Percentiles rank a stretch among this genome's conserved stretches.
phyloP scores from a whole-genome alignment of 2,329 filamentous ascomycete genomes.

The Boeremia exigua region DNA sequence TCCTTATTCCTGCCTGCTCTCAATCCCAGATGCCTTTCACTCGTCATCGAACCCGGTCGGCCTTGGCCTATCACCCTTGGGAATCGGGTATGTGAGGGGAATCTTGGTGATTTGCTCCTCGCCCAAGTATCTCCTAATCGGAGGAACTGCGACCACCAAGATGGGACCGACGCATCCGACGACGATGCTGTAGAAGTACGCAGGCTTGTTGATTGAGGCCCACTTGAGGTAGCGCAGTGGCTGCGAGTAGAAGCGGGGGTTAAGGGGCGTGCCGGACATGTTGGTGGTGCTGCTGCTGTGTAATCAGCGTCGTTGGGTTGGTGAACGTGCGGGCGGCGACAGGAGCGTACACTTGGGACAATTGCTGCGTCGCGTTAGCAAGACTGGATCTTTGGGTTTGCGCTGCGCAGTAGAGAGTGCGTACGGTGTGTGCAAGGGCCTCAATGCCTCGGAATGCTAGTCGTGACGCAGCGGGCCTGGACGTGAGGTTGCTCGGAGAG shows the following conservation, averaged over 20 bases:
- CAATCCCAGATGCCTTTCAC: slow-evolving; percentile 14
- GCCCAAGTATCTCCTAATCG: slow-evolving; percentile 73
- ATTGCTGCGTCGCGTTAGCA: slow-evolving; percentile 2
- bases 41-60: slow-evolving; percentile 56
- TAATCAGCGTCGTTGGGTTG: slow-evolving; percentile 1
- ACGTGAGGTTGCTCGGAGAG: slow-evolving; percentile 15
- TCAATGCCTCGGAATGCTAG: slow-evolving; percentile 28
- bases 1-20: background rate
- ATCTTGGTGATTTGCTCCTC: slow-evolving; percentile 72
- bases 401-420: background rate
- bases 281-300: slow-evolving; percentile 3
- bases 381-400: background rate
- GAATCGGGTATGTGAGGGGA: slow-evolving; percentile 85
- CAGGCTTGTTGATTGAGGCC: slow-evolving; percentile 86
- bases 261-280: slow-evolving; percentile 62
- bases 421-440: slow-evolving; percentile 16
- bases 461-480: slow-evolving; percentile 13
- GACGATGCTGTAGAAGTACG: slow-evolving; percentile 85
- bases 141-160: slow-evolving; percentile 72
- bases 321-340: slow-evolving; percentile 35
- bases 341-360: slow-evolving; percentile 58
- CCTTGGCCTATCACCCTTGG: slow-evolving; percentile 54
- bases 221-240: slow-evolving; percentile 87
- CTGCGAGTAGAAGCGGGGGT: slow-evolving; percentile 76
- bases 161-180: slow-evolving; percentile 77